A percentile compares a stretch with the other conserved stretches of the same genome.
Evolutionary conservation across 2,329 filamentous ascomycete species (phyloP).

Genomic region (Ceratocystis lukuohia): DNA sequence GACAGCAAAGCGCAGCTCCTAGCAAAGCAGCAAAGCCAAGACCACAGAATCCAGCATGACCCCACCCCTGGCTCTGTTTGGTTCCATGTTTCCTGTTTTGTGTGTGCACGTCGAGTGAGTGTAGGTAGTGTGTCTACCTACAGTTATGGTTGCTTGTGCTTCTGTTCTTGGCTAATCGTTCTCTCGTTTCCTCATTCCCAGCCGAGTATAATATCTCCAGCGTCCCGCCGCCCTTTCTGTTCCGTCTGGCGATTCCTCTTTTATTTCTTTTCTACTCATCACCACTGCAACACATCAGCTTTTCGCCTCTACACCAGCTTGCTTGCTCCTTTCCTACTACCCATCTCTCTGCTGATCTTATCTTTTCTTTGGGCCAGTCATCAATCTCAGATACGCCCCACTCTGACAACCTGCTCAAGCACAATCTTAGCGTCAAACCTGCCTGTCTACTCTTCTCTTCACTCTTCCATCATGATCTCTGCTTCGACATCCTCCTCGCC

Average conservation of each 20-base stretch:
- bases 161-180: too few species aligned
- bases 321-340: background rate
- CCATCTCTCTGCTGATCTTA: background rate
- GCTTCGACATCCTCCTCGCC: background rate
- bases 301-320: background rate
- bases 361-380: background rate
- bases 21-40: too few species aligned
- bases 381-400: background rate
- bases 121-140: too few species aligned
- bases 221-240: background rate
- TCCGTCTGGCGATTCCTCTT: background rate
- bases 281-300: background rate
- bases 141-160: too few species aligned
- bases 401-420: background rate
- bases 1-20: background rate
- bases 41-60: background rate
- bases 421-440: background rate
- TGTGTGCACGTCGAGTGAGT: background rate
- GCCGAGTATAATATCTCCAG: conserved; percentile 4
- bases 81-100: conserved; percentile 1
- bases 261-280: background rate
- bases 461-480: background rate
- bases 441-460: background rate
- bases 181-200: too few species aligned
- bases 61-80: background rate